Percentiles rank a stretch among this genome's conserved stretches.
These are phyloP conservation scores for Dionaea muscipula DNA, from an alignment of 179 eudicot genomes.

Conservation along the genomic window DNA sequence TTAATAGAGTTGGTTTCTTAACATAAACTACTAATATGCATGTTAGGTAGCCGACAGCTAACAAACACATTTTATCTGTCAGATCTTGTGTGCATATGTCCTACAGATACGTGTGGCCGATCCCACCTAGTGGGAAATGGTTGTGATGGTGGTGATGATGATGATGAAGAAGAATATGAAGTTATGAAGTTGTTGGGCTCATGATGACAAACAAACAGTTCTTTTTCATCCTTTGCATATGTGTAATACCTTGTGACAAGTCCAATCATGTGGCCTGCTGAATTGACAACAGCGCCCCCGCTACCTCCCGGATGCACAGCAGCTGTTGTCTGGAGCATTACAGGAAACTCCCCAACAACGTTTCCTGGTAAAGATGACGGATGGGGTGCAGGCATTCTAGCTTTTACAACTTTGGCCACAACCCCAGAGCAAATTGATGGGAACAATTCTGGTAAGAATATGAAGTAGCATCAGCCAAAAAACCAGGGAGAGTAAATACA, in stretches of 20 bases:
- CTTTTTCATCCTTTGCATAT: background rate
- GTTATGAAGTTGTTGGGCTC: too few relatives aligned
- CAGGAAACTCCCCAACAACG: conserved; percentile 35
- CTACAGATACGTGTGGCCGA: too few relatives aligned
- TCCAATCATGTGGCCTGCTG: conserved; percentile 77
- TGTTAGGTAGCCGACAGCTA: too few relatives aligned
- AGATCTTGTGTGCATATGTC: too few relatives aligned
- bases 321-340: conserved; percentile 92
- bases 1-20: too few relatives aligned
- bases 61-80: too few relatives aligned
- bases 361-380: conserved; percentile 10
- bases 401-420: conserved; percentile 72
- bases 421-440: conserved; percentile 79
- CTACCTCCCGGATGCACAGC: conserved; percentile 97
- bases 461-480: conserved; percentile 11
- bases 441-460: conserved; percentile 40
- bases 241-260: conserved; percentile 76
- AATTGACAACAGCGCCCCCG: conserved; percentile 78
- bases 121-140: too few relatives aligned
- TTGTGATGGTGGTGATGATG: too few relatives aligned
- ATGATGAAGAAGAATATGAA: too few relatives aligned
- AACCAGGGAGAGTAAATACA: background rate
- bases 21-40: too few relatives aligned
- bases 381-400: conserved; percentile 18
- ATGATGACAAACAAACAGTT: background rate